Evolutionary conservation across 2,329 filamentous ascomycete species (phyloP).

Genomic region (Helicocarpus griseus): DNA sequence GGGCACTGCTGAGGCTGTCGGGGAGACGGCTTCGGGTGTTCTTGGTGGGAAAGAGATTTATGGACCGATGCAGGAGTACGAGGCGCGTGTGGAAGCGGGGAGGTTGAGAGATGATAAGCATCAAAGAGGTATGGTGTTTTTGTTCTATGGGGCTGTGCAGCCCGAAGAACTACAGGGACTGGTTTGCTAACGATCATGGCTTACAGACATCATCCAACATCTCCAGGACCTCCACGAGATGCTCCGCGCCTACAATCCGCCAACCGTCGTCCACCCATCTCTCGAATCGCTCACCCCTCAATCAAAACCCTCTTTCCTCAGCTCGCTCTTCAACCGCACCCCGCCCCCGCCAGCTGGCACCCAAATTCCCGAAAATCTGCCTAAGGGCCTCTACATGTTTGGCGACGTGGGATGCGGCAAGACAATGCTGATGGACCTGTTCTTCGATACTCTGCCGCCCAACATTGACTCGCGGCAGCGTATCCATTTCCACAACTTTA

Average conservation of each 20-base stretch:
- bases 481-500: slow-evolving; percentile 99
- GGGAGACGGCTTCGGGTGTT: not conserved
- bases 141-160: not conserved
- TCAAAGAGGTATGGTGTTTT: slow-evolving; percentile 59
- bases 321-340: slow-evolving; percentile 33
- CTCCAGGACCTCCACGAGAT: slow-evolving; percentile 84
- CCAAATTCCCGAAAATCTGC: slow-evolving; percentile 61
- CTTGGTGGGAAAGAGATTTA: slow-evolving; percentile 10
- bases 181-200: slow-evolving; percentile 4
- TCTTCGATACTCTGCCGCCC: slow-evolving; percentile 80
- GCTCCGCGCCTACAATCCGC: slow-evolving; percentile 62
- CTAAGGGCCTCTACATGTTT: slow-evolving; percentile 86
- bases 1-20: not conserved
- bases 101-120: slow-evolving; percentile 77
- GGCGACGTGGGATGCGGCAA: slow-evolving; percentile 96
- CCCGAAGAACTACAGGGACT: too few relatives aligned
- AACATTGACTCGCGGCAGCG: slow-evolving; percentile 75
- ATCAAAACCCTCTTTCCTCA: slow-evolving; percentile 44
- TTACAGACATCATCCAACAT: slow-evolving; percentile 70
- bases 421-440: slow-evolving; percentile 99
- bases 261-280: slow-evolving; percentile 64
- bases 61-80: slow-evolving; percentile 82
- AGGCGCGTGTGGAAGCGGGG: slow-evolving; percentile 65
- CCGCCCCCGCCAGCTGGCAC: slow-evolving; percentile 22
- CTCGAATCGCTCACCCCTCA: slow-evolving; percentile 51